Conservation (phyloP, 108 stramenopile species). For the Cyclotella sp. region DNA sequence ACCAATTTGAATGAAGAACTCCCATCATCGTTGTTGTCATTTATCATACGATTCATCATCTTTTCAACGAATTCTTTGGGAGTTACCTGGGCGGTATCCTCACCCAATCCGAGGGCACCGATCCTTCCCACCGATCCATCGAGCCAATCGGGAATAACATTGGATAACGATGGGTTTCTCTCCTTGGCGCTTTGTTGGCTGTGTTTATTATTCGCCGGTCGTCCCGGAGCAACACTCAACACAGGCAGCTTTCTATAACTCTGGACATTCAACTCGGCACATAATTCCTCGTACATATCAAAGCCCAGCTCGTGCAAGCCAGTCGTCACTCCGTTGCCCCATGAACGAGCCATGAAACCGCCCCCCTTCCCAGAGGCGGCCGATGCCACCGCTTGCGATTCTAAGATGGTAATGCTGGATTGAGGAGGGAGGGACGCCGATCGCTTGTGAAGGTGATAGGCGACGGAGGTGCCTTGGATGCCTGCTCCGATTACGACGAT, state of each 20-base stretch:
- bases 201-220: not conserved
- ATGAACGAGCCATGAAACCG: constrained; percentile 86
- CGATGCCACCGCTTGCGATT: constrained; percentile 70
- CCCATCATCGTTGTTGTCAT: constrained; percentile 12
- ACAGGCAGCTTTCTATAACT: constrained; percentile 88
- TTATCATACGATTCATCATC: constrained; percentile 58
- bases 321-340: constrained; percentile 40
- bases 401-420: constrained; percentile 71
- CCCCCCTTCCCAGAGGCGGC: constrained; percentile 93
- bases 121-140: constrained; percentile 76
- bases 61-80: constrained; percentile 84
- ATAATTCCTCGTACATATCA: constrained; percentile 82
- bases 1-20: constrained; percentile 57
- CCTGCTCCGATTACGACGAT: constrained; percentile 87
- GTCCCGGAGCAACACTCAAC: constrained; percentile 71
- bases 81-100: constrained; percentile 89
- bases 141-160: constrained; percentile 71
- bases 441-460: constrained; percentile 58
- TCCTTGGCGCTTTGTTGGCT: constrained; percentile 18
- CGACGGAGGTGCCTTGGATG: constrained; percentile 80
- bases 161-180: constrained; percentile 33
- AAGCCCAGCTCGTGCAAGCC: constrained; percentile 67
- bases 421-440: constrained; percentile 29
- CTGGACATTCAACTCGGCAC: constrained; percentile 59
- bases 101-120: constrained; percentile 71